Evolutionary conservation across 768 basidiomycete genomes (phyloP).

Genomic region (Tylopilus rubrobrunneus): DNA sequence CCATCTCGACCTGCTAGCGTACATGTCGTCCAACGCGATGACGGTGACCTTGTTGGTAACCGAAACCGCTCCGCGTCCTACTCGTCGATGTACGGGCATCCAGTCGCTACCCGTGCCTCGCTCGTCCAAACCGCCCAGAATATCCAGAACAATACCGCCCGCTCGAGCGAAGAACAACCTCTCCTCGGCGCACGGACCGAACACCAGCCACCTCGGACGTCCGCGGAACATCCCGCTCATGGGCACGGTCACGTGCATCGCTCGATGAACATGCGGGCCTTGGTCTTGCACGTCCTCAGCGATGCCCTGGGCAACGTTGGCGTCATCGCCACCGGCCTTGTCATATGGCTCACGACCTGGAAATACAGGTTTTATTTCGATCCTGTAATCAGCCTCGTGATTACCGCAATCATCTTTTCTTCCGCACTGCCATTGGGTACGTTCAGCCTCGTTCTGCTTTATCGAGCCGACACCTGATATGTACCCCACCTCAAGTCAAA

Average conservation of each 20-base stretch:
- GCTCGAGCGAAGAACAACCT: conserved; percentile 41
- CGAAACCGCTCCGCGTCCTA: conserved; percentile 42
- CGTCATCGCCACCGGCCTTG: conserved; percentile 89
- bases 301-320: conserved; percentile 98
- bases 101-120: conserved; percentile 65
- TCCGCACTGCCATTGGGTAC: conserved; percentile 87
- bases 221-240: conserved; percentile 12
- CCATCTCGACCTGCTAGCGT: conserved; percentile 40
- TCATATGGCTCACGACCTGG: conserved; percentile 90
- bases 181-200: conserved; percentile 30
- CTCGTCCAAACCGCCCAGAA: conserved; percentile 83
- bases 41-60: conserved; percentile 22
- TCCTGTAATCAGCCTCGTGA: conserved; percentile 88
- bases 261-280: conserved; percentile 98
- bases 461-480: conserved; percentile 1
- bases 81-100: conserved; percentile 70
- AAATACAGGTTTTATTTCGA: conserved; percentile 88
- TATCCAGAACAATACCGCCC: conserved; percentile 33
- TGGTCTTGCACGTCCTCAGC: conserved; percentile 91
- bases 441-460: conserved; percentile 16
- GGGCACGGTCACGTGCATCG: conserved; percentile 45
- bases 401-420: conserved; percentile 95
- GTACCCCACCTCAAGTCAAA: conserved; percentile 47
- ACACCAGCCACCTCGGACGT: conserved; percentile 8
- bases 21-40: conserved; percentile 9